Base-by-base conservation (phyloP, 2,329 filamentous ascomycete genomes). In the Trichothecium sympodiale region DNA sequence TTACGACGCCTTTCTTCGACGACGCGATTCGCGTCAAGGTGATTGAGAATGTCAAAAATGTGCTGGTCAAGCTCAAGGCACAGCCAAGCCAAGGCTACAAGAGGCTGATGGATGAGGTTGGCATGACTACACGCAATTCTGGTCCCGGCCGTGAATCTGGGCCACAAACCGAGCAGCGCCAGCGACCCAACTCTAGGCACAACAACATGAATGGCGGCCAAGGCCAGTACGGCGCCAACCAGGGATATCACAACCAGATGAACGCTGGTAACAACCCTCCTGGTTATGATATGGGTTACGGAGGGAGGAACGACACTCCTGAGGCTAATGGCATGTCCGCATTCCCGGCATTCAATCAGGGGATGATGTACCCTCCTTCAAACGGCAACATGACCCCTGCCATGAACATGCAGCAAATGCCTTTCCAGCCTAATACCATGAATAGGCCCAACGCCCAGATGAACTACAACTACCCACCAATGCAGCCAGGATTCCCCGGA, bases 21-120 rank as follows among this genome's bases (percentile, higher is more conserved):
- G 91, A 98, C 55, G 78, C 69, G 35, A 88, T 95, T 54, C 82
- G 91, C 33, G 67, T 72, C 31, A 84, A 95, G 49, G 87, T 95
- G 16, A 77, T 94, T 5, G 86, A 94, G 51, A 95, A 87, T 39
- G 85, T 98, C 35, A 86, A 89, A 52, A 85, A 78, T 48, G 87
- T 96, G 28, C 71, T 98, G 25, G 62, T 89, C 25, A 82, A 83
- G 50, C 80, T 96, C 59, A 95, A 95, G 64, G 89, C 87, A 5
- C 85, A 94, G 51, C 86, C 91, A 13, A 83, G 80, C 42, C 91
- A 96, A 61, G 91, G 91, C 35, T 98, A 98, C 66, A 98, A 96
- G 70, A 82, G 91, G 36, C 65, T 98, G 41, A 98, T 98, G 91
- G 91, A 98, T 51, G 91, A 98, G 56, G 91, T 98, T 47, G 88